phyloP scores from a whole-genome alignment of 805 yeast genomes.

The Ogataea naganishii region DNA sequence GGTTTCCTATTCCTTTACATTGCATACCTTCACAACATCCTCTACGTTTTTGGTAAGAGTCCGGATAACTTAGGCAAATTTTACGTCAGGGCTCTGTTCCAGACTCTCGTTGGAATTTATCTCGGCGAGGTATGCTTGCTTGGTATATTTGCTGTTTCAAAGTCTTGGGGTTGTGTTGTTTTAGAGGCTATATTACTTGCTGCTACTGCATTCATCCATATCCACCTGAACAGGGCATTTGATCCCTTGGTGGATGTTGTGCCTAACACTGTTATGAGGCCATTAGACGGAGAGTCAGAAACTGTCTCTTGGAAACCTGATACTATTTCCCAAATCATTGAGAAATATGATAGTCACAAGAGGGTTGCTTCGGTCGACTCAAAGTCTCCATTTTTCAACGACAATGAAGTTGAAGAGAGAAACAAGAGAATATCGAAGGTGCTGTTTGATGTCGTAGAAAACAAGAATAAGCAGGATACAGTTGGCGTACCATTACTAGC shows the following conservation, averaged over 20 bases:
- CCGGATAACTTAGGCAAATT: slow-evolving; percentile 73
- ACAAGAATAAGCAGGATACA: slow-evolving; percentile 5
- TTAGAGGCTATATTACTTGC: slow-evolving; percentile 60
- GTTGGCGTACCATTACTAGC: slow-evolving; percentile 54
- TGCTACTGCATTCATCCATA: slow-evolving; percentile 61
- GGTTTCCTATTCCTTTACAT: slow-evolving; percentile 68
- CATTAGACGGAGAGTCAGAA: slow-evolving; percentile 59
- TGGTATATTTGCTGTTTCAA: slow-evolving; percentile 82
- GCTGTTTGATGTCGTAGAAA: slow-evolving; percentile 5
- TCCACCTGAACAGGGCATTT: slow-evolving; percentile 58
- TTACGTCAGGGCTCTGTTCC: slow-evolving; percentile 85
- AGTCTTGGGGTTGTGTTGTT: slow-evolving; percentile 92
- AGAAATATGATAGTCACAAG: neutral
- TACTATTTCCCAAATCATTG: neutral
- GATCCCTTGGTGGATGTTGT: slow-evolving; percentile 46
- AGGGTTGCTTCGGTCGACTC: slow-evolving; percentile 4
- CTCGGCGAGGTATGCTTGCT: slow-evolving; percentile 79
- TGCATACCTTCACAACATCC: slow-evolving; percentile 70
- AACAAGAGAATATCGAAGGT: slow-evolving; percentile 4
- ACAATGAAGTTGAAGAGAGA: slow-evolving; percentile 5
- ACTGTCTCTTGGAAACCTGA: slow-evolving; percentile 45
- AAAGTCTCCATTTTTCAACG: slow-evolving; percentile 11
- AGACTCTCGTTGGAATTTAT: slow-evolving; percentile 82
- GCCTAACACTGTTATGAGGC: slow-evolving; percentile 69
- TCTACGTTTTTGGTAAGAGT: slow-evolving; percentile 59